These are phyloP conservation scores for Sugiyamaella japonica DNA, from an alignment of 1,139 yeast genomes.

Conservation along the genomic window DNA sequence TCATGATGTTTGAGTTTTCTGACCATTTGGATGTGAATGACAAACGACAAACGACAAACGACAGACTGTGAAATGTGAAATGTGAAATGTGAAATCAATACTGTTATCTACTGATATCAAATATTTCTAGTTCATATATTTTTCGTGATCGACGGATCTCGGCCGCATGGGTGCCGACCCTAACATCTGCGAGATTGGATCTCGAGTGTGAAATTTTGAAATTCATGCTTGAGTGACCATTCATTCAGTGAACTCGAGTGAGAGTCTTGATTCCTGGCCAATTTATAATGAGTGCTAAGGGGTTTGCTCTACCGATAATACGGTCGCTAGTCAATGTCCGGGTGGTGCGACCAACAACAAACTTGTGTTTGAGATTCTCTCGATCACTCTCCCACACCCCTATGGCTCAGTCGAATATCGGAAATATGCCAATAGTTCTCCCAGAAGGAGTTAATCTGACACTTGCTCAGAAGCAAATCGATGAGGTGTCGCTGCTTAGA, in stretches of 20 bases:
- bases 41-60: not conserved
- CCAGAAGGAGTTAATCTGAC: conserved; percentile 53
- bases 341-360: not conserved
- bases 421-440: conserved; percentile 57
- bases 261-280: not conserved
- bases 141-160: conserved; percentile 4
- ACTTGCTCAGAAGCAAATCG: conserved; percentile 45
- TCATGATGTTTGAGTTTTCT: conserved; percentile 93
- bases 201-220: conserved; percentile 5
- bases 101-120: not conserved
- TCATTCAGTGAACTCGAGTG: not conserved
- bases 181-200: conserved; percentile 6
- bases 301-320: not conserved
- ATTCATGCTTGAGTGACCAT: not conserved
- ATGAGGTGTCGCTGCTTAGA: conserved; percentile 48
- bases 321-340: conserved; percentile 2
- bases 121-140: not conserved
- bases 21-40: conserved; percentile 79
- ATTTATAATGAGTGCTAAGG: not conserved
- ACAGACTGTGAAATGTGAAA: not conserved
- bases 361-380: conserved; percentile 11
- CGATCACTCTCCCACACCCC: conserved; percentile 21
- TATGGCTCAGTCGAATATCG: conserved; percentile 45
- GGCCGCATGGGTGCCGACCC: not conserved
- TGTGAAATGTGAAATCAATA: not conserved